phyloP scores from a whole-genome alignment of 129 eudicot species.

The Rutidosis leptorrhynchoides region DNA sequence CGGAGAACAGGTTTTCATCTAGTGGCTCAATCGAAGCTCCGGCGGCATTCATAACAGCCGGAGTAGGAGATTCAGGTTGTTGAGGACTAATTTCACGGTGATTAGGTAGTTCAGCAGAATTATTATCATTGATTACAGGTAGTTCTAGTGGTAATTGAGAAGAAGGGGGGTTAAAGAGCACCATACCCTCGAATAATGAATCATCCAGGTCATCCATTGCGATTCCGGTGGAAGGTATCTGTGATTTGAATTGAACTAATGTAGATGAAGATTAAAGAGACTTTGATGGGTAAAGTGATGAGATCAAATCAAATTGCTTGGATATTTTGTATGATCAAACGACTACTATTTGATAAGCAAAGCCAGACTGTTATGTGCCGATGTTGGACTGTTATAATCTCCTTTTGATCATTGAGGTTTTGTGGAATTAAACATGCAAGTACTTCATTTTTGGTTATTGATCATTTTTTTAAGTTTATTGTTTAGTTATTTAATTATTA shows the following conservation, averaged over 20 bases:
- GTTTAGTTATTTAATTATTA: no score
- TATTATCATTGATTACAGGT: not conserved
- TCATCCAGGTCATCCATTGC: conserved; percentile 44
- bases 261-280: not conserved
- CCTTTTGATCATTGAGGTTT: no score
- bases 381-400: no score
- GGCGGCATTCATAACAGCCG: conserved; percentile 24
- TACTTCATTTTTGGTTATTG: no score
- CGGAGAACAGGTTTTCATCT: conserved; percentile 68
- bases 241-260: not conserved
- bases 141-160: conserved; percentile 22
- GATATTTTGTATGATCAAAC: not conserved
- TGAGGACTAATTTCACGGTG: not conserved
- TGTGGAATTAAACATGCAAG: no score
- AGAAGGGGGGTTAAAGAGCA: conserved; percentile 41
- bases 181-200: conserved; percentile 77
- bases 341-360: not conserved
- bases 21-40: conserved; percentile 42
- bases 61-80: conserved; percentile 17
- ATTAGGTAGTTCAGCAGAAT: conserved; percentile 18
- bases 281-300: not conserved
- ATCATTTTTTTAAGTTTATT: not conserved
- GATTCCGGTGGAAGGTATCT: not conserved
- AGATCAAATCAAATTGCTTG: no score
- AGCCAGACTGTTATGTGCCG: not conserved